Conservation (phyloP, 164 flowering plant genomes). For the Tetracentron sinense region DNA sequence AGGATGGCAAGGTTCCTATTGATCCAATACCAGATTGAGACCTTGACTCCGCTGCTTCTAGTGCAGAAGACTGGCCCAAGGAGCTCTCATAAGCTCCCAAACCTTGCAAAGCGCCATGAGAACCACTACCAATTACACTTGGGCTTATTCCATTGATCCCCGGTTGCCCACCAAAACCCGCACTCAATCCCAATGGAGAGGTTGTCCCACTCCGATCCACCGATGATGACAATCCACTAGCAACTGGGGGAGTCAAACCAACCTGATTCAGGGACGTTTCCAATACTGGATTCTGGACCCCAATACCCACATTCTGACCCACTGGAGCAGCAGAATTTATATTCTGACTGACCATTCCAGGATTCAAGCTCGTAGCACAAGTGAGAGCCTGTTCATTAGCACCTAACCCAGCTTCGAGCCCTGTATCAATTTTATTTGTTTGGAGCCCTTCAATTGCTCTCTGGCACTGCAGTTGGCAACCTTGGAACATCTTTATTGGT, state of each 20-base stretch:
- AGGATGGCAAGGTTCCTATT: constrained; percentile 18
- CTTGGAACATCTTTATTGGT: constrained; percentile 35
- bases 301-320: constrained; percentile 26
- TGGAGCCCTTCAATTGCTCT: constrained; percentile 23
- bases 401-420: constrained; percentile 1
- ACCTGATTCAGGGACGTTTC: constrained; percentile 8
- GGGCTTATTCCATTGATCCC: constrained; percentile 37
- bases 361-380: constrained; percentile 28
- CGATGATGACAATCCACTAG: constrained; percentile 20
- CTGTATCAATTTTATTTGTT: constrained; percentile 2
- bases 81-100: constrained; percentile 35
- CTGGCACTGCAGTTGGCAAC: constrained; percentile 30
- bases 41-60: constrained; percentile 20
- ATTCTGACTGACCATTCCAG: constrained; percentile 20
- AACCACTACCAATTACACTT: constrained; percentile 32
- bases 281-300: constrained; percentile 16
- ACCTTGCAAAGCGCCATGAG: constrained; percentile 44
- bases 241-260: constrained; percentile 11
- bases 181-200: constrained; percentile 13
- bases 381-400: constrained; percentile 7
- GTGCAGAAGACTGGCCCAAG: constrained; percentile 29
- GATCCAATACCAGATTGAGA: constrained; percentile 27
- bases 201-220: constrained; percentile 17
- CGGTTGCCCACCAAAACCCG: constrained; percentile 26
- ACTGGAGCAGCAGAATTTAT: constrained; percentile 17